Evolutionary conservation across 2,329 filamentous ascomycete species (phyloP), one percentile per base, ranked within the genome.

Genomic region (Venturia aucupariae): DNA sequence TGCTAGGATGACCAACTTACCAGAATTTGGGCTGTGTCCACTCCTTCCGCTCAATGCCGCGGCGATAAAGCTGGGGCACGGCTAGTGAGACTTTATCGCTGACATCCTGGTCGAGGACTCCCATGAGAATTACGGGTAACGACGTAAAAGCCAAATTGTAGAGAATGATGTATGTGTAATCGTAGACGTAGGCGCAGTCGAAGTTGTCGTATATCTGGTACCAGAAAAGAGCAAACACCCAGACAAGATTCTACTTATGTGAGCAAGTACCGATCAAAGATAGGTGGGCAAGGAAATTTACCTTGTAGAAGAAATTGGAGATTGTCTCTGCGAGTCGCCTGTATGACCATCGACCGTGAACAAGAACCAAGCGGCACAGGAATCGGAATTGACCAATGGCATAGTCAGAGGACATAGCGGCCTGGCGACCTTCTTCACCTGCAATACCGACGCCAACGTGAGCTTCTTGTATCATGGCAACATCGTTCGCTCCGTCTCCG

Each of bases 231-330:
- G 89, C 85, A 73, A 97, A 93, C 0, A 91, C 94, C 94, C 94
- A 99, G 62, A 97, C 89, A 77, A 99, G 89, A 80, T 97, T 99
- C 88, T 87, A 69, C 24, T 65, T 32, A 59, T 3, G 67, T 75
- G 65, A 77, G 73, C 68, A 69, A 38, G 13, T n/a, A 17, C n/a
- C 19, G 30, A 13, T n/a, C 10, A 64, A 24, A 30, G 5, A 15
- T 19, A 11, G 35, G 11, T 44, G 41, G 17, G 32, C 22, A 32
- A 15, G 11, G 4, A 38, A 17, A 5, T 78, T 72, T 74, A 86
- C 84, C 80, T 99, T 99, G 85, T 97, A 99, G 81, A 99, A 99
- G 82, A 99, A 99, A 76, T 99, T 99, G 75, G 92, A 91, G 71
- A 95, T 97, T 59, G 88, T 90, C 79, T 99, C 94, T 38, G 89